Percentiles rank a stretch among this genome's conserved stretches.
phyloP scores from a whole-genome alignment of 768 basidiomycete genomes.

The Boletales sp. region DNA sequence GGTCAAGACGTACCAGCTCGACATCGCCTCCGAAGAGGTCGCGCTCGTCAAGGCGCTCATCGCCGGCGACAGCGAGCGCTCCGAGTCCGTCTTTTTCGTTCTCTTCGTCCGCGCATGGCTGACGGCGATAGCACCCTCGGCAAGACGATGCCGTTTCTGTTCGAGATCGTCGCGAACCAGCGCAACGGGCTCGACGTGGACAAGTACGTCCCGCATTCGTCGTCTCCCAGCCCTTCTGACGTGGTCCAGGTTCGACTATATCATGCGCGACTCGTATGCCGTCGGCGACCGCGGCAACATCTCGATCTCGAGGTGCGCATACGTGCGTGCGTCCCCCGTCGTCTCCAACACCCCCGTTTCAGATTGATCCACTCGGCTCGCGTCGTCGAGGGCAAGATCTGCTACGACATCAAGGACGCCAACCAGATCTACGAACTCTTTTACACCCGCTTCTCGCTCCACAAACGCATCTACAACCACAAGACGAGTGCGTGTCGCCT shows the following conservation, averaged over 20 bases:
- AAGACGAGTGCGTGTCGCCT: conserved; percentile 47
- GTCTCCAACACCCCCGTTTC: background rate
- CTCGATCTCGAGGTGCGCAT: conserved; percentile 40
- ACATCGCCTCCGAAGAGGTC: conserved; percentile 46
- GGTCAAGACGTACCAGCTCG: conserved; percentile 51
- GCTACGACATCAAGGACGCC: conserved; percentile 79
- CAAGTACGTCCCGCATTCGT: conserved; percentile 44
- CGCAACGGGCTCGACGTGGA: conserved; percentile 84
- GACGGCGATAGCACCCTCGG: conserved; percentile 18
- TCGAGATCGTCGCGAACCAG: conserved; percentile 82
- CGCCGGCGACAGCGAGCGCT: conserved; percentile 51
- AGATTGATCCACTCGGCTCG: conserved; percentile 74
- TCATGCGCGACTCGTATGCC: conserved; percentile 68
- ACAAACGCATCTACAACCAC: conserved; percentile 81
- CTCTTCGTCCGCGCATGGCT: no score
- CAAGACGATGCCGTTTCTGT: conserved; percentile 66
- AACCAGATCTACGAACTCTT: conserved; percentile 74
- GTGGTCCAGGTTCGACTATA: conserved; percentile 69
- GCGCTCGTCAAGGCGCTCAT: conserved; percentile 77
- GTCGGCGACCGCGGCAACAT: conserved; percentile 62
- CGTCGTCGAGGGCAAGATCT: conserved; percentile 71
- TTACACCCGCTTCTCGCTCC: conserved; percentile 71
- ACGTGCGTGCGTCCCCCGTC: background rate
- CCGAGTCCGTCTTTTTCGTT: conserved; percentile 40
- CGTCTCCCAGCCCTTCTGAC: no score